Base-by-base conservation (phyloP, 78 protist genomes). In the Pelomyxa schiedti region DNA sequence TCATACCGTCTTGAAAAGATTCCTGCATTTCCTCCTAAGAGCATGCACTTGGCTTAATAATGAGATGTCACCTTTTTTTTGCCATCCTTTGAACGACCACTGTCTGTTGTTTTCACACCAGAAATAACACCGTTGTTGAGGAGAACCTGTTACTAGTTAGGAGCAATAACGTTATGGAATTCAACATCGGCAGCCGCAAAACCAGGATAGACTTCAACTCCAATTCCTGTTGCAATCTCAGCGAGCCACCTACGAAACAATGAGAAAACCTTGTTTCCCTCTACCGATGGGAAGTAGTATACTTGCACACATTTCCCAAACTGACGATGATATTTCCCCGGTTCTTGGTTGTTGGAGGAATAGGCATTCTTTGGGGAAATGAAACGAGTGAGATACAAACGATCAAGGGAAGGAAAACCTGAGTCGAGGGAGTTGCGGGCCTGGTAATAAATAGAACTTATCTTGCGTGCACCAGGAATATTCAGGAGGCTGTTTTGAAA, bases 201-300 rank as follows among this genome's bases (percentile, higher is more conserved):
- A 22, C 97, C 97, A 1, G 97, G 85, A 86, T 75, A 94, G 32
- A 95, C 72, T 29, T 95, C 98, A 0, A 95, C 97, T 67, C 97
- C 98, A 4, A 93, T 73, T 37, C 79, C 93, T 75, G 92, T 97
- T 0, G 97, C 97, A 72, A 90, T 90, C 64, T 79, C 72, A 24
- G 84, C 97, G 28, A 94, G 81, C 96, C 96, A 93, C 29, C 69
- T 69, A 0, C 43, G 39, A 5, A 53, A n/a, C 52, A 4, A 92
- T n/a, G n/a, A n/a, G n/a, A n/a, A n/a, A n/a, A n/a, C n/a, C n/a
- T n/a, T n/a, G n/a, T n/a, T n/a, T n/a, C n/a, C n/a, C n/a, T n/a
- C n/a, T n/a, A n/a, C n/a, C n/a, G n/a, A n/a, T n/a, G n/a, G n/a
- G n/a, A n/a, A n/a, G n/a, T n/a, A n/a, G n/a, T n/a, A n/a, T n/a